These are phyloP conservation scores for Gnetum montanum DNA, from an alignment of 75 land plant species.

Conservation along the genomic window DNA sequence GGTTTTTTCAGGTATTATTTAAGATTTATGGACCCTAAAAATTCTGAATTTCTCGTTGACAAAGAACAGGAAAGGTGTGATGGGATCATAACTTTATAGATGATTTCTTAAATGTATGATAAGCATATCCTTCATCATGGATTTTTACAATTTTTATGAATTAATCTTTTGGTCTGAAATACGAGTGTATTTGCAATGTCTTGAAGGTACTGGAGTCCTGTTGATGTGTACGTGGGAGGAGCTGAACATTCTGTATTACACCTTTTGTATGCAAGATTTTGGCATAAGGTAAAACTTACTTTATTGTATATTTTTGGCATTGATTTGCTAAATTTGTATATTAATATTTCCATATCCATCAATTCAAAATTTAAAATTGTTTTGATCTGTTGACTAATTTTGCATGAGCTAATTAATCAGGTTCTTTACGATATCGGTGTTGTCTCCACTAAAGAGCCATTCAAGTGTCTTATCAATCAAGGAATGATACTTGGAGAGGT, in stretches of 20 bases:
- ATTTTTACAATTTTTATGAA: neutral
- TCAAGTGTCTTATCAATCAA: conserved; percentile 89
- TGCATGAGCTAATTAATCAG: conserved; percentile 31
- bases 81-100: neutral
- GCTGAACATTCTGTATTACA: conserved; percentile 97
- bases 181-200: too few relatives aligned
- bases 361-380: too few relatives aligned
- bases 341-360: neutral
- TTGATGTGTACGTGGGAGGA: conserved; percentile 93
- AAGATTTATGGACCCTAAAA: conserved; percentile 92
- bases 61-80: conserved; percentile 59
- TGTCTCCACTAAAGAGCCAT: conserved; percentile 89
- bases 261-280: conserved; percentile 86
- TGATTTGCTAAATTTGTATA: neutral
- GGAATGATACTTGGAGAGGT: conserved; percentile 97
- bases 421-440: conserved; percentile 90
- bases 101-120: neutral
- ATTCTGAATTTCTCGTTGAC: conserved; percentile 61
- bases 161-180: neutral
- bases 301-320: neutral
- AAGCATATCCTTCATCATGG: neutral
- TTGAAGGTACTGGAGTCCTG: conserved; percentile 91
- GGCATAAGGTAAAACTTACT: conserved; percentile 91
- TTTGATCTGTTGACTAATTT: too few relatives aligned
- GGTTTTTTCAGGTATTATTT: conserved; percentile 87